phyloP scores from a whole-genome alignment of 768 basidiomycete species.

The Leccinum subgranulosum region DNA sequence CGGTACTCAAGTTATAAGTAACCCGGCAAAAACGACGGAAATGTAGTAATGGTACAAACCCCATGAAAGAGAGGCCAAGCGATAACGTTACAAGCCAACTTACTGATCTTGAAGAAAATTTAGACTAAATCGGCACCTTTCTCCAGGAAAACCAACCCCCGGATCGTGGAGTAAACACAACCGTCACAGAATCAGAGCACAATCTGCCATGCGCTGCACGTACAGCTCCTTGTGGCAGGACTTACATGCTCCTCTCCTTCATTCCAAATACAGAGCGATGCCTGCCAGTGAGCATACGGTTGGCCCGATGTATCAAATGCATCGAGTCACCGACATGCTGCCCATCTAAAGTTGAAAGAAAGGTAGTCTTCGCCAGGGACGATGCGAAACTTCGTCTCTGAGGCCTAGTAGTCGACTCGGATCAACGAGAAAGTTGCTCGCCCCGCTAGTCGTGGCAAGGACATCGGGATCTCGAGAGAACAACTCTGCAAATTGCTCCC shows the following conservation, averaged over 20 bases:
- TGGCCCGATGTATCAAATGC: no score
- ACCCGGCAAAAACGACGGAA: no score
- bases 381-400: not conserved
- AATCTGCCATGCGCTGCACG: not conserved
- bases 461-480: conserved; percentile 44
- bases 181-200: conserved; percentile 32
- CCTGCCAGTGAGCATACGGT: conserved; percentile 31
- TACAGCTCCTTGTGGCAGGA: conserved; percentile 45
- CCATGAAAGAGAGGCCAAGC: no score
- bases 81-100: no score
- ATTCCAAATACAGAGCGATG: conserved; percentile 37
- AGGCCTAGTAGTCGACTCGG: not conserved
- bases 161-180: conserved; percentile 56
- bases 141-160: no score
- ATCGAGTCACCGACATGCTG: no score
- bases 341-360: conserved; percentile 25
- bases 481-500: conserved; percentile 58
- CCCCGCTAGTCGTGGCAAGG: conserved; percentile 43
- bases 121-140: conserved; percentile 65
- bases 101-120: no score
- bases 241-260: conserved; percentile 59
- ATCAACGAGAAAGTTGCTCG: conserved; percentile 28
- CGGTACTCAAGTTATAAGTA: no score
- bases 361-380: conserved; percentile 9
- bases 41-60: no score